A percentile compares a stretch with the other conserved stretches of the same genome.
Evolutionary conservation across 2,329 filamentous ascomycete genomes (phyloP).

Genomic region (Sporothrix inflata): DNA sequence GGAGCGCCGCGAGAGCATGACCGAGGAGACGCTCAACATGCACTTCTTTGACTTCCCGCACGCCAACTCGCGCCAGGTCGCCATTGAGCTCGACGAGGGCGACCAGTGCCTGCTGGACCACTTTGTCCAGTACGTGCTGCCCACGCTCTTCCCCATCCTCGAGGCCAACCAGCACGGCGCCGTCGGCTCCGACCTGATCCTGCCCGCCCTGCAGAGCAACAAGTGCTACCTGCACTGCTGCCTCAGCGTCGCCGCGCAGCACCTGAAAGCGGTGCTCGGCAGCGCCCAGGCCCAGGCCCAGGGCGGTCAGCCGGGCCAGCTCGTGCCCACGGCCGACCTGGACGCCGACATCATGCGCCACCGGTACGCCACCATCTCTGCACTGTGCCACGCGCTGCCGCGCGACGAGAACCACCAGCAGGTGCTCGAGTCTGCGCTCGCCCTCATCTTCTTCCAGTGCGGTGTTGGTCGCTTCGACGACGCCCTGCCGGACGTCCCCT

Average conservation of each 20-base stretch:
- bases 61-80: conserved; percentile 68
- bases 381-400: conserved; percentile 80
- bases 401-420: conserved; percentile 80
- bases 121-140: conserved; percentile 85
- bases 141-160: conserved; percentile 87
- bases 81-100: conserved; percentile 81
- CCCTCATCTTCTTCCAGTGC: conserved; percentile 96
- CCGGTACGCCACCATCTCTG: conserved; percentile 82
- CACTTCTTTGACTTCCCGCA: conserved; percentile 85
- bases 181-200: conserved; percentile 77
- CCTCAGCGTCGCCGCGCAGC: conserved; percentile 87
- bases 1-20: conserved; percentile 68
- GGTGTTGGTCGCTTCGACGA: conserved; percentile 86
- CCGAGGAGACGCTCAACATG: conserved; percentile 68
- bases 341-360: conserved; percentile 92
- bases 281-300: conserved; percentile 15
- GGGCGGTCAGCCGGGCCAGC: neutral
- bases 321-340: conserved; percentile 54
- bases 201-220: conserved; percentile 88
- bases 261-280: conserved; percentile 78
- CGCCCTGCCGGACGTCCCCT: conserved; percentile 85
- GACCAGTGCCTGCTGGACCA: conserved; percentile 88
- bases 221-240: conserved; percentile 95
- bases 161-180: conserved; percentile 88
- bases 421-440: conserved; percentile 88